These are phyloP conservation scores for Dioscorea cayenensis DNA, from an alignment of 116 monocot genomes.

Conservation along the genomic window DNA sequence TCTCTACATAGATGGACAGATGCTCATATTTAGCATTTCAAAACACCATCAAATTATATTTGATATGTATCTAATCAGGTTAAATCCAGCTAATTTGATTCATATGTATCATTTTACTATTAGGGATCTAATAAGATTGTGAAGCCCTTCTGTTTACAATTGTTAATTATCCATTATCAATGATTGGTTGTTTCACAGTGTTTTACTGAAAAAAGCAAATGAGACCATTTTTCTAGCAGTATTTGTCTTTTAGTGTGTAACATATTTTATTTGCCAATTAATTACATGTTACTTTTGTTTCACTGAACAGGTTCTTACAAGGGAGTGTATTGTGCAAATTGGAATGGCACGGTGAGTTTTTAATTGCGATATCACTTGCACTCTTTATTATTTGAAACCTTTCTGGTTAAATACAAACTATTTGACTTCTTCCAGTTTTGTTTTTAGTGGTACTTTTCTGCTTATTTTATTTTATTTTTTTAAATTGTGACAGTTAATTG, in stretches of 20 bases:
- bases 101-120: no score
- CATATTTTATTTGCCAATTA: not conserved
- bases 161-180: no score
- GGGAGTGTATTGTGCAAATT: constrained; percentile 95
- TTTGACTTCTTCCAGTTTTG: not conserved
- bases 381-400: not conserved
- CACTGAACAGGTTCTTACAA: constrained; percentile 86
- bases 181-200: no score
- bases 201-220: no score
- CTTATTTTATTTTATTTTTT: no score
- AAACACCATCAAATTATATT: not conserved
- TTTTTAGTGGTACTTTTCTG: no score
- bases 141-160: no score
- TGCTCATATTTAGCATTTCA: not conserved
- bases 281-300: not conserved
- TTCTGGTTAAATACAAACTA: not conserved
- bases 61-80: no score
- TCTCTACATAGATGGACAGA: not conserved
- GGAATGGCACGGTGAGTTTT: constrained; percentile 73
- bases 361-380: not conserved
- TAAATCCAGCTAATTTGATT: no score
- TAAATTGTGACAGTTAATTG: no score
- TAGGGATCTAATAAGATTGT: no score
- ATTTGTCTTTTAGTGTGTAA: not conserved
- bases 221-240: no score